A percentile compares a stretch with the other conserved stretches of the same genome.
phyloP scores from a whole-genome alignment of 1,284 basidiomycete species.

The Xanthoconium separans region DNA sequence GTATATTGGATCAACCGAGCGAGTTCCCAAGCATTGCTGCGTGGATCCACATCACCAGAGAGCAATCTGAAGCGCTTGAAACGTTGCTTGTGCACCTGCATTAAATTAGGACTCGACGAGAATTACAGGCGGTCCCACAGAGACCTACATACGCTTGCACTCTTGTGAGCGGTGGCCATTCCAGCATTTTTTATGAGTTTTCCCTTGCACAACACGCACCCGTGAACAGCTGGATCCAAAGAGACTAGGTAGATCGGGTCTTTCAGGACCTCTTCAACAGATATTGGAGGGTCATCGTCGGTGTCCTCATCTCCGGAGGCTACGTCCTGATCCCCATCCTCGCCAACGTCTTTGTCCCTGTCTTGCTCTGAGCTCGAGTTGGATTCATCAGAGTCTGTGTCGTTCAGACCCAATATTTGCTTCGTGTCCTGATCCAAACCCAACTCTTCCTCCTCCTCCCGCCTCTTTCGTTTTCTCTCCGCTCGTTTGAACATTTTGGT shows the following conservation, averaged over 20 bases:
- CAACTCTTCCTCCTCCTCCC: slow-evolving; percentile 66
- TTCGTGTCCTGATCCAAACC: slow-evolving; percentile 71
- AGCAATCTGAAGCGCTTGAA: slow-evolving; percentile 49
- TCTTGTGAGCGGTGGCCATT: slow-evolving; percentile 62
- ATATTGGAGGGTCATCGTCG: slow-evolving; percentile 44
- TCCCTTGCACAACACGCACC: slow-evolving; percentile 74
- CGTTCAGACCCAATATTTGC: slow-evolving; percentile 68
- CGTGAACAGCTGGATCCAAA: slow-evolving; percentile 49
- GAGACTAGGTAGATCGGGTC: slow-evolving; percentile 66
- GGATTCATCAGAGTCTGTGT: slow-evolving; percentile 73
- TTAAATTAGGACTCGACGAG: slow-evolving; percentile 18
- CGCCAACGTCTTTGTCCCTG: slow-evolving; percentile 28
- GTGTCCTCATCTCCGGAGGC: slow-evolving; percentile 27
- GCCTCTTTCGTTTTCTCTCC: slow-evolving; percentile 64
- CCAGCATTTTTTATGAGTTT: slow-evolving; percentile 66
- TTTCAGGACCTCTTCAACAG: slow-evolving; percentile 57
- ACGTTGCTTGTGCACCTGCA: slow-evolving; percentile 61
- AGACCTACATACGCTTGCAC: slow-evolving; percentile 60
- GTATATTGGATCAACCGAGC: slow-evolving; percentile 33
- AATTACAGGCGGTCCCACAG: slow-evolving; percentile 1
- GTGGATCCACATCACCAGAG: slow-evolving; percentile 37
- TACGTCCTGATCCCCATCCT: slow-evolving; percentile 30
- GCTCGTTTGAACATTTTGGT: slow-evolving; percentile 78
- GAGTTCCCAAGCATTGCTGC: slow-evolving; percentile 49
- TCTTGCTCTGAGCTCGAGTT: slow-evolving; percentile 37